These are phyloP conservation scores for Kwoniella dejecticola DNA, from an alignment of 768 basidiomycete species.

Conservation along the genomic window DNA sequence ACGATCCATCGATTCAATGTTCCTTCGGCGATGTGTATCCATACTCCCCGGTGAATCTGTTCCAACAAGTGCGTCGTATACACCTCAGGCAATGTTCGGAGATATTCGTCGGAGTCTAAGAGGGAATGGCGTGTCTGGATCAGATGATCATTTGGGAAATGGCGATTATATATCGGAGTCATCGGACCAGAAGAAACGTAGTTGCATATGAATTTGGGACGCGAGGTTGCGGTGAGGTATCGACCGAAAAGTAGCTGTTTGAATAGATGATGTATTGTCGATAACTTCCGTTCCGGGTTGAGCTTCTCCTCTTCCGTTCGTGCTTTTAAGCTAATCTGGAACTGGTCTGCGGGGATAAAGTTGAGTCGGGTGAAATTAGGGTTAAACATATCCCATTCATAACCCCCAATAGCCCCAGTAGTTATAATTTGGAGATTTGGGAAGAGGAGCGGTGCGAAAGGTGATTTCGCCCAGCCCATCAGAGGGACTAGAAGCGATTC, in stretches of 20 bases:
- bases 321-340: too few species aligned
- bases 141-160: constrained; percentile 12
- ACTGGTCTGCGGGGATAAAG: neutral
- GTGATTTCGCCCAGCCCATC: constrained; percentile 1
- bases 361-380: constrained; percentile 8
- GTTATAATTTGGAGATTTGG: neutral
- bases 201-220: neutral
- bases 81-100: neutral
- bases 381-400: constrained; percentile 1
- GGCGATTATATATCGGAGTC: constrained; percentile 1
- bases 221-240: neutral
- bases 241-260: constrained; percentile 6
- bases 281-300: neutral
- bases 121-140: too few species aligned
- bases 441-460: neutral
- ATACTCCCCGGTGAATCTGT: constrained; percentile 6
- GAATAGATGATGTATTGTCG: constrained; percentile 1
- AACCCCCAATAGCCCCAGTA: neutral
- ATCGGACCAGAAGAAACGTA: constrained; percentile 1
- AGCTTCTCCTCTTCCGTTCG: neutral
- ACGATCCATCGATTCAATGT: constrained; percentile 1
- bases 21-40: constrained; percentile 5
- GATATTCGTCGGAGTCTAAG: neutral
- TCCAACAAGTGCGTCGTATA: constrained; percentile 6
- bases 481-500: neutral